Conservation (phyloP, 805 yeast genomes). For the Metschnikowia colocasiae region DNA sequence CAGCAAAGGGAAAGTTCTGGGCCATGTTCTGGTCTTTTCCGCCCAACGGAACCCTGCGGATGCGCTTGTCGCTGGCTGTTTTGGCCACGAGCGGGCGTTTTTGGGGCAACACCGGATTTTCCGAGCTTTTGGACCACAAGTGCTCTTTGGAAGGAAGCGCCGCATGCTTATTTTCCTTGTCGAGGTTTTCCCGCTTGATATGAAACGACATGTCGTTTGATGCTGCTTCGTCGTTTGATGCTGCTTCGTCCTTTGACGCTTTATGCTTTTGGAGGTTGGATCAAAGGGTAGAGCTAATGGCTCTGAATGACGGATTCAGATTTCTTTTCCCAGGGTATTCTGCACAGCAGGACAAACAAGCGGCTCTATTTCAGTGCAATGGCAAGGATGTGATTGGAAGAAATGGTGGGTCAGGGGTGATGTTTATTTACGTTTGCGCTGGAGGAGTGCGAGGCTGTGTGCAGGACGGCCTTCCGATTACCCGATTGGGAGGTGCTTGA, state of each 20-base stretch:
- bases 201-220: constrained; percentile 1
- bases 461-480: background rate
- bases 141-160: constrained; percentile 6
- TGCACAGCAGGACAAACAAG: too few relatives aligned
- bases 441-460: background rate
- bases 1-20: constrained; percentile 10
- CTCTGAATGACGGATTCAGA: too few relatives aligned
- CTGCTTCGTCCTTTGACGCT: too few relatives aligned
- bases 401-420: background rate
- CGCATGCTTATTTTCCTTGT: constrained; percentile 13
- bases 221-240: too few relatives aligned
- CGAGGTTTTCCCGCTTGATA: constrained; percentile 6
- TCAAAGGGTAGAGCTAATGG: too few relatives aligned
- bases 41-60: constrained; percentile 31
- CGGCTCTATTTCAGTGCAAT: too few relatives aligned
- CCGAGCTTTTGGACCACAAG: background rate
- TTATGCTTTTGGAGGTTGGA: too few relatives aligned
- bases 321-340: too few relatives aligned
- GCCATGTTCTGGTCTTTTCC: constrained; percentile 37
- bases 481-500: too few relatives aligned
- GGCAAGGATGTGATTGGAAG: background rate
- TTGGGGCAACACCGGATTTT: background rate
- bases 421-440: constrained; percentile 10
- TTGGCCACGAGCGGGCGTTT: constrained; percentile 4
- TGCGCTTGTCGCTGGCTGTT: constrained; percentile 18